Conservation (phyloP, 192 early-diverging fungal genomes). For the Physocladia obscura region DNA sequence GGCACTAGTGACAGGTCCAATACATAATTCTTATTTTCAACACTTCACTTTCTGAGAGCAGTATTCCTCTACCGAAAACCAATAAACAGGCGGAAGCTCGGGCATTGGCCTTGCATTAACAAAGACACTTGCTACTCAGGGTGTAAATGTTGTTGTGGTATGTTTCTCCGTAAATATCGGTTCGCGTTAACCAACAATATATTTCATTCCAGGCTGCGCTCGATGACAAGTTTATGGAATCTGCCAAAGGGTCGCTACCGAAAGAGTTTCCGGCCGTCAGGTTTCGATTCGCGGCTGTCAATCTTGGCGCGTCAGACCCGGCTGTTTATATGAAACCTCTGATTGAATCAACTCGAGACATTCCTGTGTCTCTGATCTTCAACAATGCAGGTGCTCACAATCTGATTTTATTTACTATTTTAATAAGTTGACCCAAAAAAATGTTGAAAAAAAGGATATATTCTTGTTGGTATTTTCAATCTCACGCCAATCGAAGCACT, state of each 20-base stretch:
- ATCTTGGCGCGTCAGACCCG: constrained; percentile 40
- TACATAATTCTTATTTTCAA: background rate
- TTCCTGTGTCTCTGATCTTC: constrained; percentile 50
- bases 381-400: constrained; percentile 58
- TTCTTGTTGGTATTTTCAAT: constrained; percentile 55
- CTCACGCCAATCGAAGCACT: constrained; percentile 34
- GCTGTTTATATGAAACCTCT: constrained; percentile 46
- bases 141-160: constrained; percentile 56
- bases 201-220: constrained; percentile 40
- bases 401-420: too few species aligned
- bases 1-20: constrained; percentile 57
- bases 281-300: constrained; percentile 52
- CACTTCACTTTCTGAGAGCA: background rate
- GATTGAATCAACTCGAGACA: constrained; percentile 41
- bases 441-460: constrained; percentile 57
- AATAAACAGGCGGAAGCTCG: constrained; percentile 43
- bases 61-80: too few species aligned
- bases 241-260: constrained; percentile 33
- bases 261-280: constrained; percentile 42
- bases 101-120: constrained; percentile 61
- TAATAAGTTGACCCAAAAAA: too few species aligned
- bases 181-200: background rate
- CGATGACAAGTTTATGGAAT: constrained; percentile 41
- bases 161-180: background rate
- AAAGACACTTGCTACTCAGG: constrained; percentile 50